Evolutionary conservation across 495 filamentous ascomycete genomes (phyloP).

Genomic region (Neurospora tetraspora): DNA sequence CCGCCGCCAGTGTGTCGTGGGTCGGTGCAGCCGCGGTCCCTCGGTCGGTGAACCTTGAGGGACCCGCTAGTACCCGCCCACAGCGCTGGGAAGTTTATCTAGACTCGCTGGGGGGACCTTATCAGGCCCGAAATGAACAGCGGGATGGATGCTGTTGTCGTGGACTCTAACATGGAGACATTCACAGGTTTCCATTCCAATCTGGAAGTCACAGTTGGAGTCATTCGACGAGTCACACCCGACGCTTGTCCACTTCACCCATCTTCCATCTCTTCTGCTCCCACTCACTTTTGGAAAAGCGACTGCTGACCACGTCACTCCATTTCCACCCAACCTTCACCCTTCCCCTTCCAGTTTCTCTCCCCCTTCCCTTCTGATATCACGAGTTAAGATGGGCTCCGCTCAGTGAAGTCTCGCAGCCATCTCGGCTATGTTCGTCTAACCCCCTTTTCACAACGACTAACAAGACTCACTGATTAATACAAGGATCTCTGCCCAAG

Average conservation of each 20-base stretch:
- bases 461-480: background rate
- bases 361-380: background rate
- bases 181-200: background rate
- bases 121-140: background rate
- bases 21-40: background rate
- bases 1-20: background rate
- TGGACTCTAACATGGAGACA: background rate
- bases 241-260: background rate
- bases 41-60: background rate
- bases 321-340: background rate
- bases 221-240: background rate
- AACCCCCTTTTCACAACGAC: background rate
- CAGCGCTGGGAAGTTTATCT: background rate
- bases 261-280: background rate
- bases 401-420: slow-evolving; percentile 22
- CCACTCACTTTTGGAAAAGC: background rate
- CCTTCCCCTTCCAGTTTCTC: background rate
- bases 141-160: background rate
- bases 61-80: background rate
- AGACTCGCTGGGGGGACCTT: background rate
- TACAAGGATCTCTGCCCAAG: background rate
- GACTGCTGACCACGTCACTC: background rate
- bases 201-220: background rate
- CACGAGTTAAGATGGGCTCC: slow-evolving; percentile 13
- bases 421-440: slow-evolving; percentile 15